phyloP scores from a whole-genome alignment of 2,329 filamentous ascomycete species.

The Rhynchosporium secalis region DNA sequence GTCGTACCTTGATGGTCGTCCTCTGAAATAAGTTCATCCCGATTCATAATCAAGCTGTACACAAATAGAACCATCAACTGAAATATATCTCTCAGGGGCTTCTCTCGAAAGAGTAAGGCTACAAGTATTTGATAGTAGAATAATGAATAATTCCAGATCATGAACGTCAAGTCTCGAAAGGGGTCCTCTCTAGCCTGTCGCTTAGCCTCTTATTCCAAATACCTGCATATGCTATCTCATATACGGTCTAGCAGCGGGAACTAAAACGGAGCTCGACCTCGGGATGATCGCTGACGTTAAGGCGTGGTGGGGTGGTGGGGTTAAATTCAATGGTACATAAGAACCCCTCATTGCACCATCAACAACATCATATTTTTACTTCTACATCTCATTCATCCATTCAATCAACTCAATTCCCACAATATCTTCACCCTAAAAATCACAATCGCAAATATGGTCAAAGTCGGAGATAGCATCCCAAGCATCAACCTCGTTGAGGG shows the following conservation, averaged over 20 bases:
- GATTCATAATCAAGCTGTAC: not conserved
- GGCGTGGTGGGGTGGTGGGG: slow-evolving; percentile 6
- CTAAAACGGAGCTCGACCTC: slow-evolving; percentile 5
- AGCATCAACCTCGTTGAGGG: slow-evolving; percentile 74
- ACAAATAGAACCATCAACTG: not conserved
- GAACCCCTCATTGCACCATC: slow-evolving; percentile 14
- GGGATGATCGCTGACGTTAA: slow-evolving; percentile 1
- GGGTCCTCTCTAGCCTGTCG: not conserved
- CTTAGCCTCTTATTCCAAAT: slow-evolving; percentile 14
- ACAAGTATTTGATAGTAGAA: not conserved
- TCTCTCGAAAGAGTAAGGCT: not conserved
- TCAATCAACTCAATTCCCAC: not conserved
- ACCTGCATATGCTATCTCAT: not conserved
- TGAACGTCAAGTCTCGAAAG: not conserved
- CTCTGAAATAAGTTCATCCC: not conserved
- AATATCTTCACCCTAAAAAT: slow-evolving; percentile 41
- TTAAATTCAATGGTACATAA: not conserved
- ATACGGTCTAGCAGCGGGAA: slow-evolving; percentile 8
- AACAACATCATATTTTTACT: not conserved
- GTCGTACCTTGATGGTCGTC: not conserved
- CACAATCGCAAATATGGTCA: slow-evolving; percentile 46
- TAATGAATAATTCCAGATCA: not conserved
- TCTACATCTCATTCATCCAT: not conserved
- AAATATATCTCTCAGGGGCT: too few species aligned
- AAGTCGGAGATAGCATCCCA: slow-evolving; percentile 78